phyloP scores from a whole-genome alignment of 306 rosid species.

The Castanea crenata region DNA sequence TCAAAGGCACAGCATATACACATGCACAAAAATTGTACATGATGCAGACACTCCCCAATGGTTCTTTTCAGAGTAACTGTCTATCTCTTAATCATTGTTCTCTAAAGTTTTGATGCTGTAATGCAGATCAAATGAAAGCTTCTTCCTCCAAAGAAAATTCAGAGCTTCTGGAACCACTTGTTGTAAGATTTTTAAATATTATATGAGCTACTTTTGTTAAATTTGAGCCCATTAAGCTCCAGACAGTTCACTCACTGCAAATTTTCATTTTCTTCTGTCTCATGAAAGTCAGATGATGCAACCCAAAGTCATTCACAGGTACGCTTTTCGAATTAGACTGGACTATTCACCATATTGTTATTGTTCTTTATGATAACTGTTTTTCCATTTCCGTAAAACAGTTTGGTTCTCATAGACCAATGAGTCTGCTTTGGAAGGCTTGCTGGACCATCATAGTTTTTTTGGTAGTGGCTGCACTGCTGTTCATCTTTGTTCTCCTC shows the following conservation, averaged over 20 bases:
- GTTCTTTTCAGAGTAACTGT: neutral
- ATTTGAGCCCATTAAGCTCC: neutral
- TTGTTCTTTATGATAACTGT: neutral
- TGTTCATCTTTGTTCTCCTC: slow-evolving; percentile 12
- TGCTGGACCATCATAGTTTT: slow-evolving; percentile 13
- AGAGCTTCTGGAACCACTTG: slow-evolving; percentile 24
- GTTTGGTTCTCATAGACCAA: neutral
- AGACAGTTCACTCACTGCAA: neutral
- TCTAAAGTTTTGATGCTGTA: neutral
- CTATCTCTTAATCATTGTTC: neutral
- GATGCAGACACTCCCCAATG: neutral
- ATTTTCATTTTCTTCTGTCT: neutral
- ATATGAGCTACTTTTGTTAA: neutral
- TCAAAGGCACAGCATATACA: too few relatives aligned
- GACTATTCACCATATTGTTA: neutral
- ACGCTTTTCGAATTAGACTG: neutral
- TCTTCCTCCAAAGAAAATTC: slow-evolving; percentile 9
- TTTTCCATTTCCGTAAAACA: neutral
- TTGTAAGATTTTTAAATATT: slow-evolving; percentile 13
- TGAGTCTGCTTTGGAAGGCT: slow-evolving; percentile 6
- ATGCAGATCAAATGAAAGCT: slow-evolving; percentile 14
- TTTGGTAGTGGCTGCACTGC: slow-evolving; percentile 17
- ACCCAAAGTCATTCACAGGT: slow-evolving; percentile 12
- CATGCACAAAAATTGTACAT: neutral
- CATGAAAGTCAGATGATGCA: slow-evolving; percentile 14